Conservation (phyloP, 148 eudicot species). For the Selenicereus undatus region DNA sequence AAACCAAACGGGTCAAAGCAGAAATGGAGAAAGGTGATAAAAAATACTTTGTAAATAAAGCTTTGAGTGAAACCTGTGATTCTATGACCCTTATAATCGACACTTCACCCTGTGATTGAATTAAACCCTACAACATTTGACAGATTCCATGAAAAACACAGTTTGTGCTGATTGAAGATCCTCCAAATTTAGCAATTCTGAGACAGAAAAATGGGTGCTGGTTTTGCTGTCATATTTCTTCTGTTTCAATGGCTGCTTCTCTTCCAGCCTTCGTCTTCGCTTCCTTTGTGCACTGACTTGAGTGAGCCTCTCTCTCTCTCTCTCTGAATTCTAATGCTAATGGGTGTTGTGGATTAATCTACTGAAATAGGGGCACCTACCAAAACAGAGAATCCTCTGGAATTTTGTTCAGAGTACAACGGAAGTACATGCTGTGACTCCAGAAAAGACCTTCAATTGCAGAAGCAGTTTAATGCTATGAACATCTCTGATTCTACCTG, state of each 20-base stretch:
- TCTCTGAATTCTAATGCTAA: conserved; percentile 6
- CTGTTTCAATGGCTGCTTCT: conserved; percentile 37
- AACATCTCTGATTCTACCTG: conserved; percentile 64
- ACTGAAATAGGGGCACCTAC: conserved; percentile 58
- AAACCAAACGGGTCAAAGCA: conserved; percentile 6
- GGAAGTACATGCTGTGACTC: conserved; percentile 75
- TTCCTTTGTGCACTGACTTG: conserved; percentile 70
- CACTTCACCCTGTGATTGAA: not conserved
- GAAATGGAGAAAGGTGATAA: conserved; percentile 2
- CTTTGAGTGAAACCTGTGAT: conserved; percentile 17
- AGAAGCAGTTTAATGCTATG: conserved; percentile 62
- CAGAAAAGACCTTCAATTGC: conserved; percentile 50
- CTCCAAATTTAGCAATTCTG: not conserved
- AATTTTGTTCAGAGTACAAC: conserved; percentile 57
- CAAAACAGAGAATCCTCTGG: conserved; percentile 30
- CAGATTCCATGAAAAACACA: not conserved
- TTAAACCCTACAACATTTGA: not conserved
- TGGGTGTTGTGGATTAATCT: not conserved
- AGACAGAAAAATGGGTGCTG: conserved; percentile 22
- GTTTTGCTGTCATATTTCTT: conserved; percentile 24
- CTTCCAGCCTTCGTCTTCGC: conserved; percentile 40
- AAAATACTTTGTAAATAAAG: conserved; percentile 24
- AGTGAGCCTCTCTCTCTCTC: conserved; percentile 44
- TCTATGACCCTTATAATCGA: conserved; percentile 16
- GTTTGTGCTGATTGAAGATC: not conserved